Base-by-base conservation (phyloP, 768 basidiomycete species). In the Suillus paluster region DNA sequence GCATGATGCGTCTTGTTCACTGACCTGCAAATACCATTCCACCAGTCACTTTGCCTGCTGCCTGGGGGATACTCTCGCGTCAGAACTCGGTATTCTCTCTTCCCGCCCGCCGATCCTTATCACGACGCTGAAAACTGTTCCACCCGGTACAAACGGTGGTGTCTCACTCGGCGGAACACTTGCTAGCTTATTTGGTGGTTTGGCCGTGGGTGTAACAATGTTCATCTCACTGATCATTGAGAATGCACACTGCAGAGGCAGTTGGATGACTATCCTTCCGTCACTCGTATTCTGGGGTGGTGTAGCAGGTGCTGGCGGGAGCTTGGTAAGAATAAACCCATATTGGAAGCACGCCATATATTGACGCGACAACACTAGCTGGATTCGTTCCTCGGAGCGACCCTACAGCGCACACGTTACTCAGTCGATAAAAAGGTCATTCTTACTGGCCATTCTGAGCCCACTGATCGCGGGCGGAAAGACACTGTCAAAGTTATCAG, bases 131-230 rank as follows among this genome's bases (percentile, higher is more conserved):
- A 83, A 82, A 65, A 66, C 76, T 1, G 92, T 95, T 0, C 95
- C 95, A 2, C 88, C 89, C 2, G 96, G 96, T 3, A 97, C 96
- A 11, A 97, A 98, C 68, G 96, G 96, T 4, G 96, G 84, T 0
- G 84, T 97, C 62, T 91, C 93, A 6, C 60, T 83, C 3, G 83
- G 85, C 46, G 96, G 96, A 17, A 92, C 92, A 3, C 66, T 85
- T 17, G 88, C 89, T 9, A 94, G 92, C 1, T 75, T 88, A 15
- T 72, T 80, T 1, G 96, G 96, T 1, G 96, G 96, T 0, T 69
- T 80, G 3, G 65, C 89, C 4, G 87, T 97, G 67, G 95, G 94
- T 5, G 53, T 82, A 14, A 79, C 85, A 10, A 81, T 92, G 70
- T 84, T 83, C 23, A 57, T 77, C 19, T 80, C 82, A 33, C 71